Evolutionary conservation across 2,329 filamentous ascomycete genomes (phyloP), one percentile per base, ranked within the genome.

Genomic region (Aureobasidium zeae): DNA sequence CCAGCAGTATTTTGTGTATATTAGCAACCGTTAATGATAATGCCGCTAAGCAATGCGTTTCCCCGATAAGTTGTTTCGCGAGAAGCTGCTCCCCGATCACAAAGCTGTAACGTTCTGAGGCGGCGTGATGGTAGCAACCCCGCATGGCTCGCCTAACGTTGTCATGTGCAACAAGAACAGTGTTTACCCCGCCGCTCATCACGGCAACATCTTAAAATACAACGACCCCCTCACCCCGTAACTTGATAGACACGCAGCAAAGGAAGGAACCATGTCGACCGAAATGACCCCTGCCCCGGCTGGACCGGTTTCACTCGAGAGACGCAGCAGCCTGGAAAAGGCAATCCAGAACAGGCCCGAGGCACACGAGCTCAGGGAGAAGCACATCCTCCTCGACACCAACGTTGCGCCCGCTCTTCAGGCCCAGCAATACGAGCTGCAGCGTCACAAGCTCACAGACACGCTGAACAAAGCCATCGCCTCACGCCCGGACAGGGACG

Each of bases 381-480:
- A 76, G 49, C 75, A 83, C 56, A 84, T 84, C 50, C 61, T 84
- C 39, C 68, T 82, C 4, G 74, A 81, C 54, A 82, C 77, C 2
- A 79, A 69, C 54, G 76, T 77, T 52, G 80, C 80, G 32, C 80
- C 80, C n/a, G 70, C 77, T 19, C 68, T 84, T 25, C 80, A 83
- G 63, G 71, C 75, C 12, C 68, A 69, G 45, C 71, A 72, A 39
- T 70, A 72, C 32, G 78, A 81, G 51, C 73, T 84, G 30, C 78
- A 80, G 53, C 74, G 78, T 50, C 77, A 81, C 58, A 69, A 72
- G 46, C 72, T 73, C 12, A 71, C 72, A 9, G 77, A 83, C 57
- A 76, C 65, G 51, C 61, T 83, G 50, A 80, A 77, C 63, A 81
- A 79, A 60, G 71, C 75, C 19, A 66, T 84, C 10, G 71, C 76